phyloP scores from a whole-genome alignment of 2,329 filamentous ascomycete genomes.

The Penicillium oxalicum region DNA sequence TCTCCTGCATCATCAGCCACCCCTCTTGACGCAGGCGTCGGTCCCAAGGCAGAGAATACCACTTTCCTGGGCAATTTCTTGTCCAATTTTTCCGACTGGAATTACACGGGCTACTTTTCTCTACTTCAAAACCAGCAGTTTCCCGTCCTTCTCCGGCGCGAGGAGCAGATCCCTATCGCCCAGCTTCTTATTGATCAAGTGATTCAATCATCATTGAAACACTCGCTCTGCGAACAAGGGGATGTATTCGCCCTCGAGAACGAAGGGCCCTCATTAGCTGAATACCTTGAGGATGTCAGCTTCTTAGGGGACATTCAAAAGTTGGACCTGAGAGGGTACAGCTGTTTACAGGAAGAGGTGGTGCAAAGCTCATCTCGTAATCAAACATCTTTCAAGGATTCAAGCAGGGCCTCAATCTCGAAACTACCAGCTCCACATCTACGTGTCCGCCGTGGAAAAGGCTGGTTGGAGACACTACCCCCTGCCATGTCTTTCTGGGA shows the following conservation, averaged over 20 bases:
- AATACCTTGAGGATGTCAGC: conserved; percentile 24
- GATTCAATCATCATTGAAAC: conserved; percentile 40
- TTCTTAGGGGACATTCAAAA: conserved; percentile 27
- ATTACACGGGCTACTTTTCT: conserved; percentile 37
- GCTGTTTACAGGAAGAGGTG: conserved; percentile 28
- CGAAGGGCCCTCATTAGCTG: conserved; percentile 19
- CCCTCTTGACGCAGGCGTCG: conserved; percentile 14
- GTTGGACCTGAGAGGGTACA: conserved; percentile 34
- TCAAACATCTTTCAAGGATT: conserved; percentile 23
- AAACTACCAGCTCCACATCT: conserved; percentile 49
- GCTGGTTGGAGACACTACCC: conserved; percentile 50
- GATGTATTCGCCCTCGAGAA: conserved; percentile 26
- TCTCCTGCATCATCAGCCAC: conserved; percentile 24
- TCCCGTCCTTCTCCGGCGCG: conserved; percentile 30
- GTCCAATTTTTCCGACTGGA: conserved; percentile 36
- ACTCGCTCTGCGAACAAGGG: conserved; percentile 25
- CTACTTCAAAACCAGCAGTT: conserved; percentile 26
- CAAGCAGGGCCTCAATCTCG: conserved; percentile 31
- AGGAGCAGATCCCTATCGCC: conserved; percentile 35
- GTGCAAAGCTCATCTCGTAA: conserved; percentile 15
- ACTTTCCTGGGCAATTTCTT: conserved; percentile 36
- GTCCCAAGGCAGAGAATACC: conserved; percentile 26
- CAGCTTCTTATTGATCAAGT: conserved; percentile 41
- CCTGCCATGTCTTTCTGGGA: conserved; percentile 57
- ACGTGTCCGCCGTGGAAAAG: conserved; percentile 49